phyloP scores from a whole-genome alignment of 495 filamentous ascomycete species.

The Acidiella bohemica region DNA sequence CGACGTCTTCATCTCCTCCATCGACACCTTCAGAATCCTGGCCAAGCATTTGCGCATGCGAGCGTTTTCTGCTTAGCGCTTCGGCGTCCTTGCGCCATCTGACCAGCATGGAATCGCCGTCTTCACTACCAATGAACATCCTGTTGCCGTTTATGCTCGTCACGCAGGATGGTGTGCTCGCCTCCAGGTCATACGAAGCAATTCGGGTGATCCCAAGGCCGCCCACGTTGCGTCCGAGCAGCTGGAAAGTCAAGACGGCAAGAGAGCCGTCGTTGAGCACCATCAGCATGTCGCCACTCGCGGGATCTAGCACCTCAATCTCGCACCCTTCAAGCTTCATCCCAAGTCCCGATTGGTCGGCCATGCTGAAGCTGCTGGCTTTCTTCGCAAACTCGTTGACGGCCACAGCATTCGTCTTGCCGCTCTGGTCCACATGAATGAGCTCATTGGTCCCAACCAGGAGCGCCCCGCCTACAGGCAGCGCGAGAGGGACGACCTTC shows the following conservation, averaged over 20 bases:
- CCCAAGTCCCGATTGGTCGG: conserved; percentile 69
- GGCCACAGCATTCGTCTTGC: conserved; percentile 84
- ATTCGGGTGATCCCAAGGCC: conserved; percentile 59
- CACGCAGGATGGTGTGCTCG: conserved; percentile 53
- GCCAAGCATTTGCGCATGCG: conserved; percentile 30
- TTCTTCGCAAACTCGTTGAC: conserved; percentile 79
- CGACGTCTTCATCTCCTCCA: conserved; percentile 20
- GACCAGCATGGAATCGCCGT: conserved; percentile 68
- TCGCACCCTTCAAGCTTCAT: conserved; percentile 72
- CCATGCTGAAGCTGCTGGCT: conserved; percentile 63
- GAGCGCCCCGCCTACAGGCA: conserved; percentile 76
- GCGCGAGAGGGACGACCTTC: conserved; percentile 67
- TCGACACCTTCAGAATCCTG: conserved; percentile 37
- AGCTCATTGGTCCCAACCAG: conserved; percentile 80
- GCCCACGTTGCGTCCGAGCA: conserved; percentile 88
- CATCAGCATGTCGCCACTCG: conserved; percentile 72
- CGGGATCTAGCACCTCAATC: conserved; percentile 58
- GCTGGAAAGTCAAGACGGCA: conserved; percentile 62
- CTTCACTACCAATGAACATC: conserved; percentile 75
- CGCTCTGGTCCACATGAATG: conserved; percentile 91
- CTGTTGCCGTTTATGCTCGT: conserved; percentile 52
- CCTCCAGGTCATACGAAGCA: conserved; percentile 41
- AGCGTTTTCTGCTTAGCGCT: conserved; percentile 33
- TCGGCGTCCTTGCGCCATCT: conserved; percentile 55
- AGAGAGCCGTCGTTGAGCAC: conserved; percentile 64